Evolutionary conservation across 352 stramenopile genomes (phyloP).

Genomic region (Pythium monospermum): DNA sequence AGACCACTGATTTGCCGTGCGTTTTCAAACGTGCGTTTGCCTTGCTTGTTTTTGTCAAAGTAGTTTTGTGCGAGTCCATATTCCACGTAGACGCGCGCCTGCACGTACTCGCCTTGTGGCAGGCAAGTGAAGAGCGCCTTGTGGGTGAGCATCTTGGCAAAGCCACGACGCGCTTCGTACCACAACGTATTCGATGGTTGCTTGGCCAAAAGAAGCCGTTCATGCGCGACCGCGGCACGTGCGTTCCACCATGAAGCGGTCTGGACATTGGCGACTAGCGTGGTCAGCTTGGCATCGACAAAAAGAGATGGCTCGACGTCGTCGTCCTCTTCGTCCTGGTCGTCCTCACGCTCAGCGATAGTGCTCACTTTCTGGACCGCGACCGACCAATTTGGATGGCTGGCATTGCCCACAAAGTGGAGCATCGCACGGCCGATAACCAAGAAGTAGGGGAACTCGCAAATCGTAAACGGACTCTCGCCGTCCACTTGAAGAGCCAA

Average conservation of each 20-base stretch:
- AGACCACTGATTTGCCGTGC: conserved; percentile 83
- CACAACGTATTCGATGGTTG: conserved; percentile 70
- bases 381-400: conserved; percentile 60
- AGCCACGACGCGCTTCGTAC: conserved; percentile 64
- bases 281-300: conserved; percentile 2
- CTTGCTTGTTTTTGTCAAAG: conserved; percentile 88
- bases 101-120: conserved; percentile 42
- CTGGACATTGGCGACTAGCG: conserved; percentile 28
- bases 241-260: conserved; percentile 73
- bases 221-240: conserved; percentile 62
- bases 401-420: conserved; percentile 54
- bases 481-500: conserved; percentile 72
- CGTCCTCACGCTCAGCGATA: too few species aligned
- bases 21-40: conserved; percentile 86
- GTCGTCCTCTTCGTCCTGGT: conserved; percentile 40
- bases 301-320: conserved; percentile 26
- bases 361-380: conserved; percentile 34
- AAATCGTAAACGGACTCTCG: conserved; percentile 76
- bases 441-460: conserved; percentile 67
- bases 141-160: conserved; percentile 35
- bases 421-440: conserved; percentile 60
- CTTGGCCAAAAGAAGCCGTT: conserved; percentile 60
- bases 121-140: conserved; percentile 36
- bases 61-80: conserved; percentile 90
- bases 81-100: conserved; percentile 85